Evolutionary conservation across 768 basidiomycete genomes (phyloP), one percentile per base, ranked within the genome.

Genomic region (Lyophyllum decastes): DNA sequence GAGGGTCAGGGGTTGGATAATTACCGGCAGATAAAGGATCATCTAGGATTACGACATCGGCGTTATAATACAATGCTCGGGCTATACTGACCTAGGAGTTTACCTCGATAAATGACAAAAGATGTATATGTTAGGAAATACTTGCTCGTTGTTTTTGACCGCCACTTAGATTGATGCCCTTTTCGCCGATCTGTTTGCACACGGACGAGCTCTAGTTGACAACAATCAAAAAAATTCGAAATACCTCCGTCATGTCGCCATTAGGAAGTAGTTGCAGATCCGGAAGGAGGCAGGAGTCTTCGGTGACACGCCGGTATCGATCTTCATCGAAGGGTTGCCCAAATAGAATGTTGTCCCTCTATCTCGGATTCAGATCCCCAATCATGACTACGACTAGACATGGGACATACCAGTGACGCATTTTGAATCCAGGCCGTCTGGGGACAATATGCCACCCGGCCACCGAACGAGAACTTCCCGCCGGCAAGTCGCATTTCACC

Each of bases 351-450:
- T 90, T 91, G 44, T 88, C 85, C 58, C 85, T 73, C 81, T 88
- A 52, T 25, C 14, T 19, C 34, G 34, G 19, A 0, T 9, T 53
- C 33, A 44, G 45, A 41, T 56, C 26, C 24, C 34, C 47, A 57
- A 35, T 33, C 27, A 25, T 19, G 8, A 19, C 34, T 34, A 25
- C 57, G 4, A 49, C 25, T 46, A 16, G 38, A 47, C 4, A 7
- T 14, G 24, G 52, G 11, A 61, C 81, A 49, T 53, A 86, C 86
- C 66, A 87, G 63, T 4, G 83, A 77, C 0, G 83, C 82, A 65
- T 89, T 89, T 68, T 89, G 87, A 48, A 92, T 90, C 89, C 89
- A 92, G 0, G 88, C 86, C 0, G 81, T 82, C 70, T 92, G 89
- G 16, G 88, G 79, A 65, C 86, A 88, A 66, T 90, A 92, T 5